Evolutionary conservation across 257 asterid genomes (phyloP), one percentile per base, ranked within the genome.

Genomic region (Scutellaria baicalensis): DNA sequence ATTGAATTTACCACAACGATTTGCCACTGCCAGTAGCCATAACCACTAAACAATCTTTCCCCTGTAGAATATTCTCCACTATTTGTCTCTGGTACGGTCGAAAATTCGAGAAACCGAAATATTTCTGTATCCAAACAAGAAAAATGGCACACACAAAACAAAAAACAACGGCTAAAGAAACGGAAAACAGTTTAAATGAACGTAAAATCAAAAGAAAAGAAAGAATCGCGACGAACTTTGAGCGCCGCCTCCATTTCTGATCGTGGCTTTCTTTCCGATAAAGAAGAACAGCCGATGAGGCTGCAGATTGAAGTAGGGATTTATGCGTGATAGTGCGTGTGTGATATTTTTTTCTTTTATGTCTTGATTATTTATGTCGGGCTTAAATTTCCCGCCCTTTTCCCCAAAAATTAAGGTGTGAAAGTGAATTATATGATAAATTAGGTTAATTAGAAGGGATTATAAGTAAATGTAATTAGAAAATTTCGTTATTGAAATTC

Each of bases 11-110:
- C 98, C 97, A 90, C 71, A 93, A 71, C 16, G 98, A 93, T 66
- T 93, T 93, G 80, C 98, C 98, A 75, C 96, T 93, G 27, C 98
- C 98, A 14, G 98, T 93, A 81, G 97, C 91, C 97, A 93, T 90
- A 35, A 93, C 90, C 63, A 88, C 96, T 69, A 93, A 66, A 76
- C 97, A 88, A 75, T 93, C 98, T 20, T 74, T 82, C 69, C 97
- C 95, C 45, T 74, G 77, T 51, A 90, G 71, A 67, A 93, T 86
- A 21, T 78, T 78, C 70, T 90, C 91, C 44, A 90, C 82, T 21
- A 86, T 80, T 79, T 88, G 96, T 76, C 82, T 89, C 89, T 93
- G 98, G 75, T 93, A 90, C 1, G 96, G 96, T 35, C 95, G 96
- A 72, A 90, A 93, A 44, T 78, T 73, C 8, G 98, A 84, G 82